phyloP scores from a whole-genome alignment of 2,329 filamentous ascomycete species.

The Lachnellula suecica region DNA sequence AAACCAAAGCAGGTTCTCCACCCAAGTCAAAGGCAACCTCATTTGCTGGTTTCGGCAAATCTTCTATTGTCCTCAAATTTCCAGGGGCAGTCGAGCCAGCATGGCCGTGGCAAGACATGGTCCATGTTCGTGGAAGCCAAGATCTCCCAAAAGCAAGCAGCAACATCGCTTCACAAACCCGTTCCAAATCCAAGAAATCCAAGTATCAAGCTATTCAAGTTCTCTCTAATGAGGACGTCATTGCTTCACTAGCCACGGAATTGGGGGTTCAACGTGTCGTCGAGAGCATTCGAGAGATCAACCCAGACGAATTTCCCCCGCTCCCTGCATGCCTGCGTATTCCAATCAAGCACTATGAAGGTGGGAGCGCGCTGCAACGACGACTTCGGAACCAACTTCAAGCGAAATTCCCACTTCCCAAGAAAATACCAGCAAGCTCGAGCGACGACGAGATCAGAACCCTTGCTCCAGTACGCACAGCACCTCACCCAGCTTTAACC shows the following conservation, averaged over 20 bases:
- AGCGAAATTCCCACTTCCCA: slow-evolving; percentile 5
- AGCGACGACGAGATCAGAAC: slow-evolving; percentile 38
- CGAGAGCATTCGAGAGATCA: slow-evolving; percentile 21
- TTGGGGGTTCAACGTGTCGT: slow-evolving; percentile 21
- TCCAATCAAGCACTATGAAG: slow-evolving; percentile 57
- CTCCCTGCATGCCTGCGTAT: slow-evolving; percentile 51
- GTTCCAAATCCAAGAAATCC: slow-evolving; percentile 22
- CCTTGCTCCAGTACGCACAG: slow-evolving; percentile 18
- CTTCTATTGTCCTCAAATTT: slow-evolving; percentile 48
- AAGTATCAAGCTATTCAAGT: slow-evolving; percentile 30
- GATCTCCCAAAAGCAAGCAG: background rate
- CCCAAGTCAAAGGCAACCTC: slow-evolving; percentile 33
- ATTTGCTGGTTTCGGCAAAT: slow-evolving; percentile 25
- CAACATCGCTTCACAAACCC: background rate
- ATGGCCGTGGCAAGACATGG: slow-evolving; percentile 69
- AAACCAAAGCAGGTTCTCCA: slow-evolving; percentile 16
- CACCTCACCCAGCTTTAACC: slow-evolving; percentile 56
- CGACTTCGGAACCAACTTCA: slow-evolving; percentile 48
- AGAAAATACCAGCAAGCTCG: slow-evolving; percentile 18
- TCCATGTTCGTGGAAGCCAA: slow-evolving; percentile 52
- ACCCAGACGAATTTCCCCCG: slow-evolving; percentile 37
- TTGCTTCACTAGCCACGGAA: slow-evolving; percentile 20
- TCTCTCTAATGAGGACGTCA: slow-evolving; percentile 25
- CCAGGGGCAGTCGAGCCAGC: slow-evolving; percentile 64
- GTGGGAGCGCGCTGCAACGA: slow-evolving; percentile 51